A percentile compares a stretch with the other conserved stretches of the same genome.
phyloP scores from a whole-genome alignment of 345 rosid genomes.

The Camelina hispida region DNA sequence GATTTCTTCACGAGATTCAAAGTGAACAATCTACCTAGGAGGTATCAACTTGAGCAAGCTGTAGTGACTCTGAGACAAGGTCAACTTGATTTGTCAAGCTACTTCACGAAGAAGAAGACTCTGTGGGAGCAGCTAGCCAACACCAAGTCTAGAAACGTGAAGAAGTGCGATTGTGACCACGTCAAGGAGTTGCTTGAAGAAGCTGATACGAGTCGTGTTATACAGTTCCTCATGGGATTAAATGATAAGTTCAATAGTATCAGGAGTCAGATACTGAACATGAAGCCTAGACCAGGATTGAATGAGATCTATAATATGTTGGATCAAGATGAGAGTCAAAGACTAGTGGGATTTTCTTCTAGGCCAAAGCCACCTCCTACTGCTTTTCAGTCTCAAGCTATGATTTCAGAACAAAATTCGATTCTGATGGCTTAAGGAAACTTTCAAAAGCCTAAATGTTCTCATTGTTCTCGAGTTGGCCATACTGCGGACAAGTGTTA shows the following conservation, averaged over 20 bases:
- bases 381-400: too few relatives aligned
- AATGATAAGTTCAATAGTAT: too few relatives aligned
- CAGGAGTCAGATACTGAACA: neutral
- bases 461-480: neutral
- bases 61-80: neutral
- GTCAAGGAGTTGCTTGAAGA: too few relatives aligned
- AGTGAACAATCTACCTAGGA: too few relatives aligned
- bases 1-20: too few relatives aligned
- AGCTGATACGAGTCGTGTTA: too few relatives aligned
- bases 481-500: neutral
- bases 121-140: neutral
- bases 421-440: neutral
- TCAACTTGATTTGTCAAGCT: accelerated
- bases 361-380: too few relatives aligned
- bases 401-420: too few relatives aligned
- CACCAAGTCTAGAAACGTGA: neutral
- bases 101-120: neutral
- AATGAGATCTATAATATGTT: neutral
- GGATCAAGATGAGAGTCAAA: neutral
- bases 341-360: too few relatives aligned
- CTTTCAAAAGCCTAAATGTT: neutral
- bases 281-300: neutral
- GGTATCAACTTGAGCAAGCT: too few relatives aligned
- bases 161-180: neutral
- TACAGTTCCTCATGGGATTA: too few relatives aligned